Conservation (phyloP, 1,284 basidiomycete species). For the Boletellus deceptivus region DNA sequence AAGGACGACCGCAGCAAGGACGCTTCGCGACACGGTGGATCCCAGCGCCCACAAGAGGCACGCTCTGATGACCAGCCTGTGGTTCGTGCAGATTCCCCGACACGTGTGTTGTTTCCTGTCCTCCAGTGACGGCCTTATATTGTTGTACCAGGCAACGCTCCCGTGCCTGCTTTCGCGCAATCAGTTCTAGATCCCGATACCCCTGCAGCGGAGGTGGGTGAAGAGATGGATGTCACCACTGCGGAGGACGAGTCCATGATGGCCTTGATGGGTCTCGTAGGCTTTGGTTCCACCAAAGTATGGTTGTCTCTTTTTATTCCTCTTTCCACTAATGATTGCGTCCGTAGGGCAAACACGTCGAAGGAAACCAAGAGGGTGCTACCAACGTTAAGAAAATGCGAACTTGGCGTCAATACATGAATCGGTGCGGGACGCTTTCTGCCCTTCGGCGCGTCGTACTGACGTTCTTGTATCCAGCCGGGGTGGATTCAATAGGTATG, state of each 20-base stretch:
- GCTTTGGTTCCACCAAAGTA: slow-evolving; percentile 91
- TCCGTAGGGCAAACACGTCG: slow-evolving; percentile 70
- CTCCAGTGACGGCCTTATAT: slow-evolving; percentile 4
- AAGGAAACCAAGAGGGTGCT: slow-evolving; percentile 78
- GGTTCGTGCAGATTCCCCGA: slow-evolving; percentile 19
- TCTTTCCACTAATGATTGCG: slow-evolving; percentile 1
- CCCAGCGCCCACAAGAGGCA: slow-evolving; percentile 20
- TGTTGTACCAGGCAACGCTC: slow-evolving; percentile 7
- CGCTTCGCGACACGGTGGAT: slow-evolving; percentile 20
- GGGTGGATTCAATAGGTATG: slow-evolving; percentile 89
- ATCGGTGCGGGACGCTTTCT: slow-evolving; percentile 51
- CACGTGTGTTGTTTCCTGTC: slow-evolving; percentile 23
- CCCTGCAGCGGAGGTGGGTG: slow-evolving; percentile 51
- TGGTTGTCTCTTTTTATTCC: slow-evolving; percentile 14
- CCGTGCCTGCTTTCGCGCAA: slow-evolving; percentile 22
- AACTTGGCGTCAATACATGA: slow-evolving; percentile 98
- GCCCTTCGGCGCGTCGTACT: slow-evolving; percentile 5
- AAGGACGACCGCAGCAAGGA: slow-evolving; percentile 25
- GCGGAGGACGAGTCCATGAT: slow-evolving; percentile 83
- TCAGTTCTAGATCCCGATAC: slow-evolving; percentile 43
- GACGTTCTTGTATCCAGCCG: slow-evolving; percentile 45
- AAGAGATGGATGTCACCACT: slow-evolving; percentile 64
- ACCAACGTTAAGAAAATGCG: slow-evolving; percentile 83
- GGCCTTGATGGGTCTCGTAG: slow-evolving; percentile 86
- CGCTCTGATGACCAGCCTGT: slow-evolving; percentile 16